Percentiles rank a stretch among this genome's conserved stretches.
phyloP scores from a whole-genome alignment of 176 grass and related monocot genomes.

The Thinopyrum elongatum region DNA sequence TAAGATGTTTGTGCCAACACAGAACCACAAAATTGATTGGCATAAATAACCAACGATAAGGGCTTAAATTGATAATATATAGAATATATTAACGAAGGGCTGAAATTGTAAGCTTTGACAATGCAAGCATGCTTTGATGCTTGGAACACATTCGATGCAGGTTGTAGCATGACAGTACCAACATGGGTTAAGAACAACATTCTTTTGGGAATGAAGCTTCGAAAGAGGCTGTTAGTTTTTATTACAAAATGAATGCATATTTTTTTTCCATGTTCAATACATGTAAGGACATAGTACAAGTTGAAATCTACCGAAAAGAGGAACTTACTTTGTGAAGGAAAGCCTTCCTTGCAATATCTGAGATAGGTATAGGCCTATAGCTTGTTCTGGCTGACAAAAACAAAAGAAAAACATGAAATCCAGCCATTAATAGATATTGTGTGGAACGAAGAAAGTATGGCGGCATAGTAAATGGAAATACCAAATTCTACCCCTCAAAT shows the following conservation, averaged over 20 bases:
- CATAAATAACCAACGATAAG: neutral
- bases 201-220: neutral
- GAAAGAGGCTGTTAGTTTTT: constrained; percentile 1
- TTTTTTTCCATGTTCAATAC: neutral
- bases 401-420: constrained; percentile 28
- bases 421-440: constrained; percentile 23
- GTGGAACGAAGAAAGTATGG: neutral
- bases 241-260: neutral
- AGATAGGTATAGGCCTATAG: constrained; percentile 57
- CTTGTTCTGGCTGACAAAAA: constrained; percentile 74
- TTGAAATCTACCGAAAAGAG: constrained; percentile 27
- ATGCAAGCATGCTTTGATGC: neutral
- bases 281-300: neutral
- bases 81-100: constrained; percentile 26
- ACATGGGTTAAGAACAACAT: neutral
- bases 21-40: neutral
- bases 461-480: neutral
- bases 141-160: too few relatives aligned
- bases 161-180: neutral
- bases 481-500: too few relatives aligned
- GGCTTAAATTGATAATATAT: neutral
- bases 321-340: constrained; percentile 31
- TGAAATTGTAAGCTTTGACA: neutral
- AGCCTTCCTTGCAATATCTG: constrained; percentile 95
- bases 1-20: neutral